Conservation (phyloP, 371 early-diverging fungal species). For the Mucor plumbeus region DNA sequence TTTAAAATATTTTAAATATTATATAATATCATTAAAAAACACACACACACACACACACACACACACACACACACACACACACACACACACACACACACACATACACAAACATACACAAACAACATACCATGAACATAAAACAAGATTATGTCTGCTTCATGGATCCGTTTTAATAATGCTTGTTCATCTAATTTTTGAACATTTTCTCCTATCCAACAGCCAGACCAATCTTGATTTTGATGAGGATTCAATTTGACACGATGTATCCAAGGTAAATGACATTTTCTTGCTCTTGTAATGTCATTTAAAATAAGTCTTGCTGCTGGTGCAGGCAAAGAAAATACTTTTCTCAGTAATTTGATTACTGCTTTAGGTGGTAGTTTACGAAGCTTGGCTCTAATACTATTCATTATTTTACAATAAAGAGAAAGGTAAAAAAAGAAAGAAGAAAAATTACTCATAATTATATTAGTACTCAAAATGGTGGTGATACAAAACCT, state of each 20-base stretch:
- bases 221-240: conserved; percentile 48
- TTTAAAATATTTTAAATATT: background rate
- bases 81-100: no score
- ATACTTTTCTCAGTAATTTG: conserved; percentile 43
- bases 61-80: no score
- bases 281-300: conserved; percentile 44
- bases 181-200: conserved; percentile 30
- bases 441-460: background rate
- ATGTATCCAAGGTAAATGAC: conserved; percentile 47
- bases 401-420: conserved; percentile 27
- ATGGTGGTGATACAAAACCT: conserved; percentile 1
- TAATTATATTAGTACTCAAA: background rate
- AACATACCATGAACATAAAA: conserved; percentile 51
- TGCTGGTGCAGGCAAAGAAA: conserved; percentile 52
- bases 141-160: conserved; percentile 47
- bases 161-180: conserved; percentile 33
- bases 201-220: conserved; percentile 57
- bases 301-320: conserved; percentile 53
- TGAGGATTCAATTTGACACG: conserved; percentile 25
- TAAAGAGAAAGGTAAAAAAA: background rate
- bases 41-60: no score
- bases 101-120: no score
- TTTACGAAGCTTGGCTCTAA: conserved; percentile 39
- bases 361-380: conserved; percentile 48
- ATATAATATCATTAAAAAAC: background rate